Evolutionary conservation across 805 yeast species (phyloP).

Genomic region (Sungouiozyma ichnusensis): DNA sequence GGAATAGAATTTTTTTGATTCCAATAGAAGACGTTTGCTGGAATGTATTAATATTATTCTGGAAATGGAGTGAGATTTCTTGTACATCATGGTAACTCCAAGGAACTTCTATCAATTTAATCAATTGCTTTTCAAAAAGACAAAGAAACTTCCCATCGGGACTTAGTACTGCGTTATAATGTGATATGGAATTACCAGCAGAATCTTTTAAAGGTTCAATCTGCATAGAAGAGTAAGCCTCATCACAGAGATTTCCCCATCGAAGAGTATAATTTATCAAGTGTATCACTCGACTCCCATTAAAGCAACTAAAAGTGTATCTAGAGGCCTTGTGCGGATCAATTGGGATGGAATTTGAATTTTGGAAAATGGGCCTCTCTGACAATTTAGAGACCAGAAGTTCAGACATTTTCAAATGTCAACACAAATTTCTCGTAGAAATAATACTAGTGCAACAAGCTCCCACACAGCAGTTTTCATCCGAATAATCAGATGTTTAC

Average conservation of each 20-base stretch:
- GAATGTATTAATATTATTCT: constrained; percentile 1
- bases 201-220: constrained; percentile 4
- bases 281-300: constrained; percentile 12
- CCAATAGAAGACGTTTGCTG: not conserved
- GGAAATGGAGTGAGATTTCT: constrained; percentile 1
- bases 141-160: constrained; percentile 15
- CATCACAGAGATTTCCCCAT: constrained; percentile 3
- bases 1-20: constrained; percentile 39
- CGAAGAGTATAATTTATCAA: constrained; percentile 2
- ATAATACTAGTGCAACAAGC: too few relatives aligned
- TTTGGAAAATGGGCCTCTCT: constrained; percentile 2
- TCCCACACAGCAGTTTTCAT: too few relatives aligned
- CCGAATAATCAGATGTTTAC: too few relatives aligned
- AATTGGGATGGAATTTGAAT: constrained; percentile 5
- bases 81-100: constrained; percentile 13
- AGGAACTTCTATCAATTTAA: constrained; percentile 20
- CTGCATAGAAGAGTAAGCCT: constrained; percentile 9
- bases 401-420: not conserved
- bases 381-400: not conserved
- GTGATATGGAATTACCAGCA: not conserved
- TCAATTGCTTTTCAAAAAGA: constrained; percentile 9
- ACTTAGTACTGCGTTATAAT: constrained; percentile 7
- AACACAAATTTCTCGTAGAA: too few relatives aligned
- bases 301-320: constrained; percentile 11
- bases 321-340: constrained; percentile 1